Conservation (phyloP, 306 rosid genomes). For the Dalbergia oliveri region DNA sequence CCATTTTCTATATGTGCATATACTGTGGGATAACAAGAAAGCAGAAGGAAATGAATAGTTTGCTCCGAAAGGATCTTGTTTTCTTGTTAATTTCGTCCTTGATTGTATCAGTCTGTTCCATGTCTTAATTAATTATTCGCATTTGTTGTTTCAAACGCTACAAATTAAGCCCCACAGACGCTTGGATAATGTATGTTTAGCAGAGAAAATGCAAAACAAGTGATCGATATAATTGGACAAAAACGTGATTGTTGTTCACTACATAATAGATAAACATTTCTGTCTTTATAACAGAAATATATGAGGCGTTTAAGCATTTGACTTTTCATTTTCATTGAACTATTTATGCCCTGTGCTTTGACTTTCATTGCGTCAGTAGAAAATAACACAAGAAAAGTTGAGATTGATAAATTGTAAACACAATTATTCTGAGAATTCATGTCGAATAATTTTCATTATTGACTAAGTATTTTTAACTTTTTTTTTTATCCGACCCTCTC, state of each 20-base stretch:
- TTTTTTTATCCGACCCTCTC: background rate
- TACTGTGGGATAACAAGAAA: background rate
- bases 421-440: no score
- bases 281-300: background rate
- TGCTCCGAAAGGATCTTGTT: background rate
- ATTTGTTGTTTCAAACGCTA: background rate
- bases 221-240: background rate
- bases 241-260: background rate
- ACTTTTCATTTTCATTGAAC: no score
- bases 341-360: background rate
- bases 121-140: background rate
- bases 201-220: background rate
- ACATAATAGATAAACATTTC: no score
- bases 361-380: no score
- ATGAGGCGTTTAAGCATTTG: background rate
- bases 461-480: no score
- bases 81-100: background rate
- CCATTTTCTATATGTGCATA: background rate
- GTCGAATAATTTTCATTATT: no score
- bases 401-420: no score
- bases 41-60: slow-evolving; percentile 8
- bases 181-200: background rate
- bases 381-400: no score
- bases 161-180: background rate
- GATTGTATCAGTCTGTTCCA: background rate